Percentiles rank a stretch among this genome's conserved stretches.
Conservation (phyloP, 1,284 basidiomycete species). For the Ceratobasidium papillatum region DNA sequence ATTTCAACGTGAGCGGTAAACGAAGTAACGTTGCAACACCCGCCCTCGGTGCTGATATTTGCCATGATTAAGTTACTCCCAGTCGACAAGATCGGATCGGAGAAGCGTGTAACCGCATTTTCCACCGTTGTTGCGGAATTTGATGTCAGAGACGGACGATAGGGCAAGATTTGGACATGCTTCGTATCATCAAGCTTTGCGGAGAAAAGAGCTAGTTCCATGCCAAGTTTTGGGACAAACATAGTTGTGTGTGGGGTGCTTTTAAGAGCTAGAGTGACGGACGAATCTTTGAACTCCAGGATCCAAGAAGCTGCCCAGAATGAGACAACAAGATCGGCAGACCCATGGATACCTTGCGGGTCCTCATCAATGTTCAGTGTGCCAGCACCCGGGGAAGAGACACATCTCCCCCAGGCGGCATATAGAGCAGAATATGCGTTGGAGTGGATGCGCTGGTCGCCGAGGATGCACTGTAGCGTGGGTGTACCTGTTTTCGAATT, state of each 20-base stretch:
- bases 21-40: not conserved
- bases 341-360: not conserved
- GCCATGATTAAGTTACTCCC: not conserved
- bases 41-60: not conserved
- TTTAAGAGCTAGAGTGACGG: not conserved
- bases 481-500: not conserved
- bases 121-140: not conserved
- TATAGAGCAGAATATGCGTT: constrained; percentile 6
- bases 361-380: constrained; percentile 2
- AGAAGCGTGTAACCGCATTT: not conserved
- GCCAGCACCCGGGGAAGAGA: not conserved
- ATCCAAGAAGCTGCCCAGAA: constrained; percentile 17
- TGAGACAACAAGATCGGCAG: constrained; percentile 8
- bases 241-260: not conserved
- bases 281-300: not conserved
- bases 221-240: not conserved
- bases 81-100: not conserved
- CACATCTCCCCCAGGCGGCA: constrained; percentile 9
- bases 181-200: not conserved
- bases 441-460: not conserved
- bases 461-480: not conserved
- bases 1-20: not conserved
- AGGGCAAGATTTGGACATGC: not conserved
- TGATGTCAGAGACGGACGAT: not conserved
- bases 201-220: not conserved